Percentiles rank a stretch among this genome's conserved stretches.
Evolutionary conservation across 2,329 filamentous ascomycete species (phyloP).

Genomic region (Colletotrichum orchidophilum): DNA sequence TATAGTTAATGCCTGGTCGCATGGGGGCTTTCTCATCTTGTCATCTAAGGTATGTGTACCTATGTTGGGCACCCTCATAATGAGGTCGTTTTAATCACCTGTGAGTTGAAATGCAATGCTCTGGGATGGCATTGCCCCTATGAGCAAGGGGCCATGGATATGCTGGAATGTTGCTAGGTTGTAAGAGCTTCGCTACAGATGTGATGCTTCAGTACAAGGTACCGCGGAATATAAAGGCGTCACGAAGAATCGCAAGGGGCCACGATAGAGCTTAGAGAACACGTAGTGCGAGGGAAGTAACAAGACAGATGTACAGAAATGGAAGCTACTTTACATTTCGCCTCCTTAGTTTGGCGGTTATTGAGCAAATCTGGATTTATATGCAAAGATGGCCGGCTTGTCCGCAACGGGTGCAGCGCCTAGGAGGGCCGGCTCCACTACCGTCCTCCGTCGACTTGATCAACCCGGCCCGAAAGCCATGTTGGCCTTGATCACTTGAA

Average conservation of each 20-base stretch:
- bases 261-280: neutral
- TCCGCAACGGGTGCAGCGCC: neutral
- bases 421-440: neutral
- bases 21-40: neutral
- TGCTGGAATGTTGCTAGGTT: neutral
- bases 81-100: neutral
- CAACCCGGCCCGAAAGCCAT: neutral
- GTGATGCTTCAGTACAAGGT: no score
- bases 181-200: no score
- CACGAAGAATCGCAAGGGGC: no score
- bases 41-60: neutral
- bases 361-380: neutral
- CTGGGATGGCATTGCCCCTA: neutral
- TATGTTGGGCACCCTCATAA: neutral
- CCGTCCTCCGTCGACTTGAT: neutral
- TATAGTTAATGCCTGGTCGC: neutral
- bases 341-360: no score
- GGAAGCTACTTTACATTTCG: neutral
- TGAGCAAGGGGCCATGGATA: neutral
- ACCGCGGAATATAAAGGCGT: neutral
- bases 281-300: neutral
- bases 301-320: neutral
- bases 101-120: neutral
- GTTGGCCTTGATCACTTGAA: neutral
- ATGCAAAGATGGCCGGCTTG: neutral